Evolutionary conservation across 2,329 filamentous ascomycete genomes (phyloP).

Genomic region (Metarhizium sp.): DNA sequence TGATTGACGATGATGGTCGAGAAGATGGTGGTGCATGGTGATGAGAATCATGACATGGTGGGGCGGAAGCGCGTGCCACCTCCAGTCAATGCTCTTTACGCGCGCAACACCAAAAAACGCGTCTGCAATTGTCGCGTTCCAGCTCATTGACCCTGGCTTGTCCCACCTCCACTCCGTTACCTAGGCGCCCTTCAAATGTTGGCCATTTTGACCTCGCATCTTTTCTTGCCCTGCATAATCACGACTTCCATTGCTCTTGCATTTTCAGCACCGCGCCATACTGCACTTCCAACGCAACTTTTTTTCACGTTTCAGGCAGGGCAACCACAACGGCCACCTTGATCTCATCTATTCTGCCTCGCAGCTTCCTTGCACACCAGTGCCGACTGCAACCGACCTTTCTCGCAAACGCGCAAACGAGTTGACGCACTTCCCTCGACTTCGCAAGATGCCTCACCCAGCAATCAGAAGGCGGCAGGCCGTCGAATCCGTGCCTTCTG

Average conservation of each 20-base stretch:
- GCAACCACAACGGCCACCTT: not conserved
- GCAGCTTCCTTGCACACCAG: not conserved
- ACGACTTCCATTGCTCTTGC: not conserved
- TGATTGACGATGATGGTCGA: no score
- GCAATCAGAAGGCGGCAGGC: slow-evolving; percentile 9
- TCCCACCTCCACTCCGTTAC: slow-evolving; percentile 1
- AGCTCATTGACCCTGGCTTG: not conserved
- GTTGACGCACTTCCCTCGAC: not conserved
- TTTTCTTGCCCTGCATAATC: not conserved
- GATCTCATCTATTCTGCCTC: not conserved
- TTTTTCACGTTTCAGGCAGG: not conserved
- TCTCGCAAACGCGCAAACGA: not conserved
- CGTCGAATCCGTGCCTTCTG: slow-evolving; percentile 6
- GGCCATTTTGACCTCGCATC: slow-evolving; percentile 3
- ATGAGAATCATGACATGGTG: no score
- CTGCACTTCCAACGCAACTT: not conserved
- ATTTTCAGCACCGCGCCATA: not conserved
- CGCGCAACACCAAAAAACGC: slow-evolving; percentile 3
- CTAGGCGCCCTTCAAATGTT: not conserved
- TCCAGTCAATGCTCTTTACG: slow-evolving; percentile 7
- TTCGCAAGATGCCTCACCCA: slow-evolving; percentile 3
- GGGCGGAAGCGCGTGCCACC: no score
- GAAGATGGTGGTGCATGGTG: no score
- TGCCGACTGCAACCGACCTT: not conserved
- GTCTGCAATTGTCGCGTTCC: not conserved